Evolutionary conservation across 164 flowering plant species (phyloP).

Genomic region (Macadamia integrifolia): DNA sequence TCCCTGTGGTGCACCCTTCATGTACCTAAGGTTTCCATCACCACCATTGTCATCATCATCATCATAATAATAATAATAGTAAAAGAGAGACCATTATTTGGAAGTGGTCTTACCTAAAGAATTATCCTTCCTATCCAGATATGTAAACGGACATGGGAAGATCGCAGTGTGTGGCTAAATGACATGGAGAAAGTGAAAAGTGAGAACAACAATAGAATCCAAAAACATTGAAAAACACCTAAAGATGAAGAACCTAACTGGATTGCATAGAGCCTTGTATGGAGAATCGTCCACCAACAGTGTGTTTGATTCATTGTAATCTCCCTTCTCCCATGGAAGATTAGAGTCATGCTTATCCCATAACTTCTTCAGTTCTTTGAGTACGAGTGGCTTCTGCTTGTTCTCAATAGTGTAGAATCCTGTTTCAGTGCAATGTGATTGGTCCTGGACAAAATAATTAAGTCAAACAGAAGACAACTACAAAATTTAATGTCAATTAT

Average conservation of each 20-base stretch:
- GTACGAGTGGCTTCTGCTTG: constrained; percentile 49
- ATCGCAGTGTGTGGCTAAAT: constrained; percentile 59
- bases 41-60: too few relatives aligned
- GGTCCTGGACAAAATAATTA: too few relatives aligned
- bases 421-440: too few relatives aligned
- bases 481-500: too few relatives aligned
- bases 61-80: not conserved
- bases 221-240: not conserved
- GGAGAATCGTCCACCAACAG: constrained; percentile 92
- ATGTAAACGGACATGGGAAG: constrained; percentile 63
- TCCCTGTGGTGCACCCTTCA: not conserved
- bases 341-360: constrained; percentile 57
- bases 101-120: constrained; percentile 58
- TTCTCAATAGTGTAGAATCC: too few relatives aligned
- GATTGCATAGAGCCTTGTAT: constrained; percentile 80
- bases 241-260: constrained; percentile 38
- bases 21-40: not conserved
- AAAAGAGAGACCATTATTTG: not conserved
- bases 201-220: not conserved
- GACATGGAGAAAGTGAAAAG: not conserved
- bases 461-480: too few relatives aligned
- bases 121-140: constrained; percentile 36
- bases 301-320: constrained; percentile 72
- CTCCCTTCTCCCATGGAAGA: constrained; percentile 72
- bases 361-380: constrained; percentile 63